phyloP scores from a whole-genome alignment of 2,329 filamentous ascomycete species.

The Parastagonospora avenae region DNA sequence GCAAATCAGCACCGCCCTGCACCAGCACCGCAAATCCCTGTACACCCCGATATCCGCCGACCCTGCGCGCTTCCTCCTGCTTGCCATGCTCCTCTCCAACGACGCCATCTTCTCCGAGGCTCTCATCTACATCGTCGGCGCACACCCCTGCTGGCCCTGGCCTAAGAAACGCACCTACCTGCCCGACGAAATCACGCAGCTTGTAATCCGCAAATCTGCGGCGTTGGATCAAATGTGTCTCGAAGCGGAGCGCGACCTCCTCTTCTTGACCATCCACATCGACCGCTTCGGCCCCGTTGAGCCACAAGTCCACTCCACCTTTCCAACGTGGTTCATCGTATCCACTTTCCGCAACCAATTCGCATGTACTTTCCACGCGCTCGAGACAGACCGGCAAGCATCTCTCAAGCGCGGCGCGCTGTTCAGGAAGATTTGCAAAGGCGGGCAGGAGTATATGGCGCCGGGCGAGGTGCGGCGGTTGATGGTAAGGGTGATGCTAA shows the following conservation, averaged over 20 bases:
- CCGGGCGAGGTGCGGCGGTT: slow-evolving; percentile 24
- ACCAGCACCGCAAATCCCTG: slow-evolving; percentile 29
- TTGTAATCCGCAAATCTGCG: slow-evolving; percentile 20
- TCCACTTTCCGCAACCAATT: slow-evolving; percentile 41
- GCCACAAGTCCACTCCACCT: slow-evolving; percentile 2
- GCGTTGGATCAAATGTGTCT: slow-evolving; percentile 16
- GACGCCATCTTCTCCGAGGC: slow-evolving; percentile 43
- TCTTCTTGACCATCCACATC: slow-evolving; percentile 24
- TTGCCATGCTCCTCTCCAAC: slow-evolving; percentile 35
- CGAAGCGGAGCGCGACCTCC: slow-evolving; percentile 30
- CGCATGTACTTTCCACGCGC: slow-evolving; percentile 14
- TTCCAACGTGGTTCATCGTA: slow-evolving; percentile 35
- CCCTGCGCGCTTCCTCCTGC: slow-evolving; percentile 38
- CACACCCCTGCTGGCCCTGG: slow-evolving; percentile 31
- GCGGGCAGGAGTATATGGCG: slow-evolving; percentile 34
- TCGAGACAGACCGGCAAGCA: slow-evolving; percentile 2
- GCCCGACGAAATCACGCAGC: slow-evolving; percentile 5
- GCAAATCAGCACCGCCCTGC: slow-evolving; percentile 27
- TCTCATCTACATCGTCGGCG: slow-evolving; percentile 43
- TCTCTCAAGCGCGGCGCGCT: slow-evolving; percentile 25
- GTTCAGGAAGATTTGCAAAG: slow-evolving; percentile 34
- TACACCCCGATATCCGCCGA: slow-evolving; percentile 37
- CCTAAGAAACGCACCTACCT: slow-evolving; percentile 12
- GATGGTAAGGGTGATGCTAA: slow-evolving; percentile 18
- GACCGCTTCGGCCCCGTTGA: neutral